phyloP scores from a whole-genome alignment of 2,329 filamentous ascomycete species.

The Fusarium begoniae region DNA sequence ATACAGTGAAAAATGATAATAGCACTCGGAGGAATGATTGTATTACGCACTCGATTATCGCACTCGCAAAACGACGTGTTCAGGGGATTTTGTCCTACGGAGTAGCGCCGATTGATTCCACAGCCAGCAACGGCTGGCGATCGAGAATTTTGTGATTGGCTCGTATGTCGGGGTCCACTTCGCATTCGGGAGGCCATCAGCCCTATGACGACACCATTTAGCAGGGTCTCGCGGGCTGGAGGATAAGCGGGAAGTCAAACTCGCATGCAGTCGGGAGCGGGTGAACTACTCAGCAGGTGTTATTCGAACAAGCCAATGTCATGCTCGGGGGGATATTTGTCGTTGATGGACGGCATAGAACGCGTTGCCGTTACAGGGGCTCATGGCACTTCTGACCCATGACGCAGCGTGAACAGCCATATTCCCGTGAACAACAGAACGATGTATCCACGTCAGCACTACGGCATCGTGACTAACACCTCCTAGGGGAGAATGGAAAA shows the following conservation, averaged over 20 bases:
- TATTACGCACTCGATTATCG: neutral
- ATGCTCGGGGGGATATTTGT: too few relatives aligned
- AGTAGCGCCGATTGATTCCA: neutral
- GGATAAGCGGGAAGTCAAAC: neutral
- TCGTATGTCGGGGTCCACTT: neutral
- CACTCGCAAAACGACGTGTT: neutral
- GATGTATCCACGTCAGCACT: fast-evolving
- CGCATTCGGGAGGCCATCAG: slow-evolving; percentile 4
- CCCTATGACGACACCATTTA: slow-evolving; percentile 14
- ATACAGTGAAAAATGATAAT: fast-evolving
- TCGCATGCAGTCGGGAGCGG: too few relatives aligned
- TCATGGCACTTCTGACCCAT: too few relatives aligned
- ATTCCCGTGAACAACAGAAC: neutral
- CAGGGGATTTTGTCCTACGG: neutral
- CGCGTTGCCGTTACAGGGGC: fast-evolving
- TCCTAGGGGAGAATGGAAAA: too few relatives aligned
- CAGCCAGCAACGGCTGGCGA: neutral
- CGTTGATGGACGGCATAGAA: too few relatives aligned
- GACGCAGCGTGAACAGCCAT: neutral
- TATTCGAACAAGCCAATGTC: neutral
- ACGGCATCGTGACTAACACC: fast-evolving
- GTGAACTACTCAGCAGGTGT: fast-evolving
- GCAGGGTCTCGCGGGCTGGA: neutral
- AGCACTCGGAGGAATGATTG: neutral
- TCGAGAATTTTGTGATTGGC: neutral